phyloP scores from a whole-genome alignment of 768 basidiomycete species.

The Boletus edulis region DNA sequence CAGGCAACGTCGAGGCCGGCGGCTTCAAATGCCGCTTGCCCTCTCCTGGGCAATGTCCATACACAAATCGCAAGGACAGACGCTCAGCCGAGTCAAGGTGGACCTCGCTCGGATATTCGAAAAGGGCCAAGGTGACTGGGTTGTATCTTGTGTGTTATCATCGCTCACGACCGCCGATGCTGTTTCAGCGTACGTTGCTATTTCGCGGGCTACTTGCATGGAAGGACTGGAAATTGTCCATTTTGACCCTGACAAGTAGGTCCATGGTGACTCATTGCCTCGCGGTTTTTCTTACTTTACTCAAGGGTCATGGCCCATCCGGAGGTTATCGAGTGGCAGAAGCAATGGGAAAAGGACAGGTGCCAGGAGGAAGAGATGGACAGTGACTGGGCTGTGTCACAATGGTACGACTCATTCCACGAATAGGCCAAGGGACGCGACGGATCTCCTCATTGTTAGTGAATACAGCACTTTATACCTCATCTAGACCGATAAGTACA shows the following conservation, averaged over 20 bases:
- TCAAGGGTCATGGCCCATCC: conserved; percentile 36
- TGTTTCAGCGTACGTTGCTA: conserved; percentile 32
- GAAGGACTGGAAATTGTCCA: conserved; percentile 39
- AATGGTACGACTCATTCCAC: conserved; percentile 30
- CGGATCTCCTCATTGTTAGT: background rate
- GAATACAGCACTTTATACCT: conserved; percentile 5
- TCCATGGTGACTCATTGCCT: background rate
- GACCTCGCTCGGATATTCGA: conserved; percentile 91
- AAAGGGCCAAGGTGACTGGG: conserved; percentile 55
- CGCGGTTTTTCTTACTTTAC: conserved; percentile 1
- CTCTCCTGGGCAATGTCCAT: conserved; percentile 98
- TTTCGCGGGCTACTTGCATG: conserved; percentile 41
- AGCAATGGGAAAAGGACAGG: conserved; percentile 24
- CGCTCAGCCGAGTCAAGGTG: conserved; percentile 89
- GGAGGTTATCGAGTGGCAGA: conserved; percentile 32
- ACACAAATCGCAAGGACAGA: conserved; percentile 98
- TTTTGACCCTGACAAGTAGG: conserved; percentile 35
- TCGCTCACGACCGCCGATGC: background rate
- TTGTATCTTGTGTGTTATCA: background rate
- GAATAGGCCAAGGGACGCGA: conserved; percentile 4
- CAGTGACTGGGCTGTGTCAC: conserved; percentile 30
- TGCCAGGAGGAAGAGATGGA: conserved; percentile 35
- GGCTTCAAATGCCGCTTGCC: conserved; percentile 71
- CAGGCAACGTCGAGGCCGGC: conserved; percentile 35
- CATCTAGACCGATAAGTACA: conserved; percentile 1